phyloP scores from a whole-genome alignment of 306 rosid genomes.

The Cucumis melo region DNA sequence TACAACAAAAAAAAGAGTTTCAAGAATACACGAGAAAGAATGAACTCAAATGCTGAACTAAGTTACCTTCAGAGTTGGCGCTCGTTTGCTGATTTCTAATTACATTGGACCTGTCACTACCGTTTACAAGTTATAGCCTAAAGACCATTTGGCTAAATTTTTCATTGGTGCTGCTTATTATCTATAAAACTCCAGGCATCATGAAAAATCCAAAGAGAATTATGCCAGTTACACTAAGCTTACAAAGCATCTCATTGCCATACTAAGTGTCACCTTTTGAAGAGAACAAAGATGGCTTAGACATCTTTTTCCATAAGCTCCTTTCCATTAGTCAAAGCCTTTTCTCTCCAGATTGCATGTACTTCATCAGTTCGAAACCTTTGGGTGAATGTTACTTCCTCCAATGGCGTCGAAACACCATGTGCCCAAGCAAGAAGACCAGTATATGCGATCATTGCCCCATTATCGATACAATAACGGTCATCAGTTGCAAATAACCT shows the following conservation, averaged over 20 bases:
- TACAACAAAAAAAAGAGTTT: too few relatives aligned
- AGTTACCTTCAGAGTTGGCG: background rate
- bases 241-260: background rate
- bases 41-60: background rate
- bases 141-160: background rate
- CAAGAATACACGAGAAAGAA: background rate
- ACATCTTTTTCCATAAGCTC: slow-evolving; percentile 1
- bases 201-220: background rate
- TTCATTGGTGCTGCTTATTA: background rate
- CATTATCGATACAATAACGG: slow-evolving; percentile 80
- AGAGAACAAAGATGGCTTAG: background rate
- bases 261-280: background rate
- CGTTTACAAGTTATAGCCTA: background rate
- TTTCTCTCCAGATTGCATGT: slow-evolving; percentile 75
- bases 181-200: background rate
- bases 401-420: slow-evolving; percentile 48
- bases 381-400: slow-evolving; percentile 72
- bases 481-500: slow-evolving; percentile 86
- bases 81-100: background rate
- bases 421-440: slow-evolving; percentile 80
- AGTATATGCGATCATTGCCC: slow-evolving; percentile 92
- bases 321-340: slow-evolving; percentile 13
- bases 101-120: background rate
- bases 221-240: background rate
- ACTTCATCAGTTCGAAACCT: slow-evolving; percentile 91